phyloP scores from a whole-genome alignment of 139 green algal species.

The Tetratostichococcus sp. region DNA sequence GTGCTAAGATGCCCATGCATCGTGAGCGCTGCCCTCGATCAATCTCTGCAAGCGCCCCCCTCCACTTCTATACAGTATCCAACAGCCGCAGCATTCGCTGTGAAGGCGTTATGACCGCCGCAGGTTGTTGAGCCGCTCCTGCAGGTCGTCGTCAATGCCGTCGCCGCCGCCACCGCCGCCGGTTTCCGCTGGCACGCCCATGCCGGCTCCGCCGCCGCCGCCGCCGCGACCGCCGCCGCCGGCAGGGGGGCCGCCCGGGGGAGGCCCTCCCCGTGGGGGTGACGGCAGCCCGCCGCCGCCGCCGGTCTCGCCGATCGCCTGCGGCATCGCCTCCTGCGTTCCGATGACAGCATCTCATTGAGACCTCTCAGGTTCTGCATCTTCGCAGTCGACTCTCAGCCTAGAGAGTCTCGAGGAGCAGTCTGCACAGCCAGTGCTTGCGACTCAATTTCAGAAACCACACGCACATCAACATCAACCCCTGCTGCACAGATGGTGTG shows the following conservation, averaged over 20 bases:
- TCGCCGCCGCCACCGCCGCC: slow-evolving; percentile 13
- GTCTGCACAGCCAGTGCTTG: too few species aligned
- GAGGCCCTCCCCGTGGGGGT: background rate
- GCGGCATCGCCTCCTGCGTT: slow-evolving; percentile 1
- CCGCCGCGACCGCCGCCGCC: slow-evolving; percentile 11
- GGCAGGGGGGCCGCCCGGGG: background rate
- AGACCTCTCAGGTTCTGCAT: too few species aligned
- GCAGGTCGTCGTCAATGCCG: slow-evolving; percentile 76
- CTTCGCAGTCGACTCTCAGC: too few species aligned
- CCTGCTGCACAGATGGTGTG: too few species aligned
- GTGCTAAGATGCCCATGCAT: too few species aligned
- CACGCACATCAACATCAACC: too few species aligned
- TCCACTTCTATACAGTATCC: too few species aligned
- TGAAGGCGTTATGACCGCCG: slow-evolving; percentile 42
- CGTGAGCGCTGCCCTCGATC: too few species aligned
- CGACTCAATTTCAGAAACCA: too few species aligned
- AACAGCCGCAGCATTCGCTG: too few species aligned
- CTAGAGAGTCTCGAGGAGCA: too few species aligned
- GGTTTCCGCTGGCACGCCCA: slow-evolving; percentile 7
- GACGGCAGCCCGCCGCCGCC: slow-evolving; percentile 3
- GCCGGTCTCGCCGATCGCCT: slow-evolving; percentile 18
- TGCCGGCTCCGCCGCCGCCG: background rate
- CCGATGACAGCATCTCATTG: background rate
- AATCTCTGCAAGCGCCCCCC: too few species aligned
- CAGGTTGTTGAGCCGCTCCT: slow-evolving; percentile 75